phyloP scores from a whole-genome alignment of 768 basidiomycete species.

The Podaxis mareebaensis region DNA sequence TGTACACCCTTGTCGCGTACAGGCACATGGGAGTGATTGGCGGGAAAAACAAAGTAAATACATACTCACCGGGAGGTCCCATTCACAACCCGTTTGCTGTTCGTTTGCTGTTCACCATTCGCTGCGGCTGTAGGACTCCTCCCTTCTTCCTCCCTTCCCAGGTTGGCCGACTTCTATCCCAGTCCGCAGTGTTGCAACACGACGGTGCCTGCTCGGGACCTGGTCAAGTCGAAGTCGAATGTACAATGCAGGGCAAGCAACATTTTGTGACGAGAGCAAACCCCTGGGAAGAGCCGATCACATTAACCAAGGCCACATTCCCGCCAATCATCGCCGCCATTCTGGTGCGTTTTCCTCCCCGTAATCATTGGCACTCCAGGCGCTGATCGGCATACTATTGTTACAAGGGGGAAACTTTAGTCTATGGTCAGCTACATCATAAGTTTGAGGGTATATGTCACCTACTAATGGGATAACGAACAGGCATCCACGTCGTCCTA shows the following conservation, averaged over 20 bases:
- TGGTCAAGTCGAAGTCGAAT: background rate
- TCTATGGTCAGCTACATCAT: background rate
- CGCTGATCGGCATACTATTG: background rate
- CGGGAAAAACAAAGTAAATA: background rate
- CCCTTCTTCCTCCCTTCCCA: background rate
- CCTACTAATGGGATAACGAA: background rate
- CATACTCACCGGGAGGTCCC: background rate
- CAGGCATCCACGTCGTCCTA: slow-evolving; percentile 37
- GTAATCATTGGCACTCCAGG: background rate
- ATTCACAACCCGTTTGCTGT: background rate
- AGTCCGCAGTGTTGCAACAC: background rate
- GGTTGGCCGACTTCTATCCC: background rate
- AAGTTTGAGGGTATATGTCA: background rate
- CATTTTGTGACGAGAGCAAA: background rate
- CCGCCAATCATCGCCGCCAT: background rate
- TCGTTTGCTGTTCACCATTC: background rate
- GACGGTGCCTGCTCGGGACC: background rate
- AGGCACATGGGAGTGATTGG: background rate
- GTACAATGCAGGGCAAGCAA: background rate
- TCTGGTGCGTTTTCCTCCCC: background rate
- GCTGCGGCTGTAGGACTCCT: background rate
- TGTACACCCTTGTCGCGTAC: no score
- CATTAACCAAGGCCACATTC: background rate
- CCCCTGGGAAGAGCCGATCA: background rate
- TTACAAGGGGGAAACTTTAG: background rate